Base-by-base conservation (phyloP, 371 early-diverging fungal genomes). In the Lichtheimia hyalospora region DNA sequence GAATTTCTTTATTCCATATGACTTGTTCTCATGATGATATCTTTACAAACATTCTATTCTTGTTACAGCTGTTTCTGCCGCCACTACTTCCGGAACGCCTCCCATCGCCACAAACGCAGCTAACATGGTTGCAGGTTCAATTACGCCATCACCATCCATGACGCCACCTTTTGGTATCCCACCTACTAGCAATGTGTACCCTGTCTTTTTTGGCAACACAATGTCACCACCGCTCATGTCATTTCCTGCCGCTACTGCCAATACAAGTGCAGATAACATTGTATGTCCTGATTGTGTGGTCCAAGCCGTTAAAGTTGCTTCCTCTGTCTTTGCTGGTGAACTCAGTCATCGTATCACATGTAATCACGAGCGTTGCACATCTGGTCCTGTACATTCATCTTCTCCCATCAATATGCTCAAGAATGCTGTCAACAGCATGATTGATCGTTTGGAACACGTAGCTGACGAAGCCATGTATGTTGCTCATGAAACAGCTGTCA, bases 401-500 rank as follows among this genome's bases (percentile, higher is more conserved):
- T 74, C 63, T 27, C 74, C 70, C 52, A 81, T 66, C 61, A 83
- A 71, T 43, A 66, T 70, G 16, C 64, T 87, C 5, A 83, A 83
- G 54, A 72, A 67, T 7, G 84, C 85, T 8, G 77, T 90, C 52
- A 90, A 90, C 57, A 65, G 74, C n/a, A 89, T 90, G 89, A 85
- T 82, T 10, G 76, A 76, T 21, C 85, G 77, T 51, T 66, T 91
- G 13, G 70, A 81, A 57, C 70, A 57, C 8, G 73, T 89, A 41
- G 77, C 85, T 1, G 61, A 77, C 14, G 86, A 87, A 43, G 83
- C 88, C 44, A 79, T 79, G 42, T 75, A 77, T 27, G 88, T 88
- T 5, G 83, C 88, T 28, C 71, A 69, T 20, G 86, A 87, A 54
- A 86, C 86, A 25, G 89, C 85, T 28, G 83, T 83, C 44, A 82